Conservation (phyloP, 306 rosid species). For the Carpinus fangiana region DNA sequence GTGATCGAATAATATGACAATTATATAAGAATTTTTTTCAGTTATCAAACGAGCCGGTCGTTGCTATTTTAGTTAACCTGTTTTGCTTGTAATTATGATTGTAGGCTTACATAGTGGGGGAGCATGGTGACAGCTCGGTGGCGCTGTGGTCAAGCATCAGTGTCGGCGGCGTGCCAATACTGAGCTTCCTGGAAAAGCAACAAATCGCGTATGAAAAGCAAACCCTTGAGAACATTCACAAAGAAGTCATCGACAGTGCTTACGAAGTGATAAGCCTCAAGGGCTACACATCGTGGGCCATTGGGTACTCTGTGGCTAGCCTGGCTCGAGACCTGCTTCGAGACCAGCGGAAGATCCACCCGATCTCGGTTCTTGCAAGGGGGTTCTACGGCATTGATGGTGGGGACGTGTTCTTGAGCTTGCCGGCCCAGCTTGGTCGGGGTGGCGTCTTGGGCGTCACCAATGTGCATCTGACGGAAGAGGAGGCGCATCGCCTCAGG, state of each 20-base stretch:
- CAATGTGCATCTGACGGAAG: slow-evolving; percentile 62
- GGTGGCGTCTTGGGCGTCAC: slow-evolving; percentile 78
- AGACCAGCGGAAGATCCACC: slow-evolving; percentile 85
- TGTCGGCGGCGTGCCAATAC: slow-evolving; percentile 85
- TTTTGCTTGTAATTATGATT: neutral
- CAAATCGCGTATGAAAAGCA: slow-evolving; percentile 70
- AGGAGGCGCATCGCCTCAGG: slow-evolving; percentile 55
- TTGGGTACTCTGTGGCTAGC: slow-evolving; percentile 80
- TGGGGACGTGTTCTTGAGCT: slow-evolving; percentile 76
- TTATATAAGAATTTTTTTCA: too few species aligned
- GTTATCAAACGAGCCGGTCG: too few species aligned
- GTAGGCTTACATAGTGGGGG: slow-evolving; percentile 91
- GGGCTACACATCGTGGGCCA: slow-evolving; percentile 97
- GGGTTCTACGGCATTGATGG: slow-evolving; percentile 68
- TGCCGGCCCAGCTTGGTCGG: slow-evolving; percentile 83
- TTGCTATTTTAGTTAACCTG: neutral
- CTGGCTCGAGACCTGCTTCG: slow-evolving; percentile 61
- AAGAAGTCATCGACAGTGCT: slow-evolving; percentile 59
- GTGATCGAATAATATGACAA: too few species aligned
- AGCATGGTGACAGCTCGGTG: slow-evolving; percentile 97
- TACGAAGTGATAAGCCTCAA: slow-evolving; percentile 79
- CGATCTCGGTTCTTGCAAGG: slow-evolving; percentile 70
- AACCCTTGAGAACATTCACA: slow-evolving; percentile 73
- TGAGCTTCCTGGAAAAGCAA: slow-evolving; percentile 70
- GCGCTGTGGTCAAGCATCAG: slow-evolving; percentile 96